Percentiles rank a stretch among this genome's conserved stretches.
Evolutionary conservation across 2,329 filamentous ascomycete species (phyloP).

Genomic region (Diplodia mutila): DNA sequence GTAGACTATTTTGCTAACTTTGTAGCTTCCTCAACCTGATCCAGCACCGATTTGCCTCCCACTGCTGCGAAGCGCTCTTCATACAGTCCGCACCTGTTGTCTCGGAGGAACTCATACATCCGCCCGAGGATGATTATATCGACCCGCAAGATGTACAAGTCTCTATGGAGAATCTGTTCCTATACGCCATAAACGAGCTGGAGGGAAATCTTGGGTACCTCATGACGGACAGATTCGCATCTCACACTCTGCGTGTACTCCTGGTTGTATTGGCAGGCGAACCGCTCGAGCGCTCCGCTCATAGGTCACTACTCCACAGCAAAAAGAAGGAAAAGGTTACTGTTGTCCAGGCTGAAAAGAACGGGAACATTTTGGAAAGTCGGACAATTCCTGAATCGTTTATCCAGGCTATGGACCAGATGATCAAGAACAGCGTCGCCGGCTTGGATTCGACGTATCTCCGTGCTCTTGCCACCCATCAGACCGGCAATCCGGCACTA

Average conservation of each 20-base stretch:
- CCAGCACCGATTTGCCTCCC: conserved; percentile 94
- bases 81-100: conserved; percentile 78
- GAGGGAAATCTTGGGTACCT: conserved; percentile 81
- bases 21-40: conserved; percentile 78
- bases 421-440: conserved; percentile 75
- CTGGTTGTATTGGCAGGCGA: conserved; percentile 84
- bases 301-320: conserved; percentile 79
- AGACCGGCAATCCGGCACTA: conserved; percentile 89
- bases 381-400: conserved; percentile 78
- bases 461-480: conserved; percentile 82
- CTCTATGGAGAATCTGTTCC: conserved; percentile 82
- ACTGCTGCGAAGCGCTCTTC: conserved; percentile 95
- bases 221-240: conserved; percentile 86
- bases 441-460: conserved; percentile 79
- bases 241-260: conserved; percentile 84
- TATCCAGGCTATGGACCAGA: conserved; percentile 73
- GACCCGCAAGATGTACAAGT: conserved; percentile 56
- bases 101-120: conserved; percentile 67
- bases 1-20: conserved; percentile 29
- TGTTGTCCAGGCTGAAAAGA: conserved; percentile 52
- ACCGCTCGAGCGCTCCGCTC: conserved; percentile 65
- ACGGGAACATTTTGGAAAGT: conserved; percentile 44
- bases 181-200: conserved; percentile 84
- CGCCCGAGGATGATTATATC: conserved; percentile 47
- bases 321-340: conserved; percentile 87